These are phyloP conservation scores for Rhizophagus clarus DNA, from an alignment of 192 early-diverging fungal genomes.

Conservation along the genomic window DNA sequence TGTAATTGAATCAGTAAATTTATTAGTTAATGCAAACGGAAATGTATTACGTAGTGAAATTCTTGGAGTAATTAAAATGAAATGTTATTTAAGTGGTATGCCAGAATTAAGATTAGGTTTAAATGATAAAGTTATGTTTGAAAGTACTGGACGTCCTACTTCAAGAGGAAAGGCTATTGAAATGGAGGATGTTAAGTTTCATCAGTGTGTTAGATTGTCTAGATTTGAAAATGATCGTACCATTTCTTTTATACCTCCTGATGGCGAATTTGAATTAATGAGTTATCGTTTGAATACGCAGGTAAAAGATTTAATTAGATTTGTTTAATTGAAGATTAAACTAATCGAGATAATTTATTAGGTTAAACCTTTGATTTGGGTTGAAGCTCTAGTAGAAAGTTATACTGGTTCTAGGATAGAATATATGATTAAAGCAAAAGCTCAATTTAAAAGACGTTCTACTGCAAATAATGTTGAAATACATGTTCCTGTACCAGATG, in stretches of 20 bases:
- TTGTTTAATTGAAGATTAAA: not conserved
- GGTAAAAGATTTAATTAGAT: slow-evolving; percentile 28
- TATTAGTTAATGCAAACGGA: slow-evolving; percentile 76
- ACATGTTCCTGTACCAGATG: slow-evolving; percentile 94
- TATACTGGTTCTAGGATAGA: slow-evolving; percentile 93
- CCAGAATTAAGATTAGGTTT: slow-evolving; percentile 83
- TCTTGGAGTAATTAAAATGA: slow-evolving; percentile 83
- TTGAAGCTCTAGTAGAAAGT: slow-evolving; percentile 80
- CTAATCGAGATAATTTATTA: slow-evolving; percentile 3
- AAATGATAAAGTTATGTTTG: slow-evolving; percentile 94
- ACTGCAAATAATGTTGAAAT: slow-evolving; percentile 99
- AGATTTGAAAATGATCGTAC: slow-evolving; percentile 88
- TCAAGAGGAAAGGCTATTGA: slow-evolving; percentile 80
- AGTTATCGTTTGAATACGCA: slow-evolving; percentile 84
- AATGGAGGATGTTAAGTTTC: slow-evolving; percentile 91
- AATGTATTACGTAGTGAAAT: slow-evolving; percentile 69
- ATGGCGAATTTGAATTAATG: slow-evolving; percentile 93
- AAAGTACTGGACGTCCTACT: slow-evolving; percentile 76
- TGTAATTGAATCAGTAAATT: slow-evolving; percentile 96
- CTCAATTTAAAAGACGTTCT: slow-evolving; percentile 96
- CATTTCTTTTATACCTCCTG: slow-evolving; percentile 87
- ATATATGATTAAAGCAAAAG: slow-evolving; percentile 95
- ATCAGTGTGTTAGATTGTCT: slow-evolving; percentile 87
- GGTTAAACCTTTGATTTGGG: slow-evolving; percentile 84
- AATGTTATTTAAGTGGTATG: slow-evolving; percentile 83